Conservation (phyloP, 2,329 filamentous ascomycete species). For the Epichloe sp. region DNA sequence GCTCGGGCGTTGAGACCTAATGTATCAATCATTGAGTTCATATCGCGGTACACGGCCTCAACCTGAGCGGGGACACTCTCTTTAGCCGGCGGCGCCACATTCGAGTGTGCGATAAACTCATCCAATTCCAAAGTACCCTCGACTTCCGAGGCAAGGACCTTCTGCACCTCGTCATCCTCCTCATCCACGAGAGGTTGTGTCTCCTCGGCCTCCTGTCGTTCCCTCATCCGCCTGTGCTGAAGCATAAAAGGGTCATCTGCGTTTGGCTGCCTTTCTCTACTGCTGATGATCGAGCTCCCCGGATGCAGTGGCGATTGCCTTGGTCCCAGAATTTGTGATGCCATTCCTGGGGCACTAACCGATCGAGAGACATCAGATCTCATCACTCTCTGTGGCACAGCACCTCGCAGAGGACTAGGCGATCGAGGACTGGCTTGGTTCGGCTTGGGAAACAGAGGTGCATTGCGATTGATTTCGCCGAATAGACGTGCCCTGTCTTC, state of each 20-base stretch:
- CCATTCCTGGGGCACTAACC: constrained; percentile 46
- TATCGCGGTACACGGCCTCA: constrained; percentile 60
- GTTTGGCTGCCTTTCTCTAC: constrained; percentile 20
- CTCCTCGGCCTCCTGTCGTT: constrained; percentile 43
- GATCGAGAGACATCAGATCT: constrained; percentile 40
- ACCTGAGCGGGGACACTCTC: constrained; percentile 50
- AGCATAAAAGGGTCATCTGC: constrained; percentile 34
- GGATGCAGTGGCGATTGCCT: constrained; percentile 24
- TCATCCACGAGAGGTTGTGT: constrained; percentile 48
- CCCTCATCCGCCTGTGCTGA: constrained; percentile 38
- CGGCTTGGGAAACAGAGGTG: constrained; percentile 41
- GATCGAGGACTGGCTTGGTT: constrained; percentile 51
- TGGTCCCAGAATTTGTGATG: constrained; percentile 37
- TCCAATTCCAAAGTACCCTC: constrained; percentile 50
- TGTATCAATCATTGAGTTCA: constrained; percentile 90
- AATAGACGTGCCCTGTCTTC: constrained; percentile 33
- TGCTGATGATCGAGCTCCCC: constrained; percentile 26
- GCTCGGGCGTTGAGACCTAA: constrained; percentile 70
- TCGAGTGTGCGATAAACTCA: constrained; percentile 52
- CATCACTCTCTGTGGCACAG: constrained; percentile 36
- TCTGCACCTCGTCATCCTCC: constrained; percentile 56
- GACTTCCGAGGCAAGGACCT: constrained; percentile 45
- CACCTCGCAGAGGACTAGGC: constrained; percentile 55
- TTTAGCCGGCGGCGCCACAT: constrained; percentile 37
- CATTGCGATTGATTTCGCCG: constrained; percentile 37